These are phyloP conservation scores for Debaryomyces hansenii DNA, from an alignment of 805 yeast genomes.

Conservation along the genomic window DNA sequence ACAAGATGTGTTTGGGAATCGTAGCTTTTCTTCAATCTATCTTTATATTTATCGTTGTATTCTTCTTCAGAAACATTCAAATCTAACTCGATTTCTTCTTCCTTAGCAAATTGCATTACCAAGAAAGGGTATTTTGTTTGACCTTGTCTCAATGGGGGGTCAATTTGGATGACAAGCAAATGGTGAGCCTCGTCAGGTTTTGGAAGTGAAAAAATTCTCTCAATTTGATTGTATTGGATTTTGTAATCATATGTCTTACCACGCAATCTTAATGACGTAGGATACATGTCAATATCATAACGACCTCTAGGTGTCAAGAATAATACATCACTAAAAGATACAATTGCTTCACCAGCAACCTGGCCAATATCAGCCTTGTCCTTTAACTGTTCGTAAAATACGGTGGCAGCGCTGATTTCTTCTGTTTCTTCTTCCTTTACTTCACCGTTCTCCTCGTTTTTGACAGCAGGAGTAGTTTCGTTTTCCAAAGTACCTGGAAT, in stretches of 20 bases:
- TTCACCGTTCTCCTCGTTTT: slow-evolving; percentile 27
- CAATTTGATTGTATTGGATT: slow-evolving; percentile 85
- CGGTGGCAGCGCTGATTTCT: slow-evolving; percentile 72
- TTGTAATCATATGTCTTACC: slow-evolving; percentile 98
- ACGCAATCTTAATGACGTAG: slow-evolving; percentile 80
- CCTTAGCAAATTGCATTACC: slow-evolving; percentile 83
- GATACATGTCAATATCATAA: slow-evolving; percentile 93
- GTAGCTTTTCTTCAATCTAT: slow-evolving; percentile 69
- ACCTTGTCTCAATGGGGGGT: slow-evolving; percentile 97
- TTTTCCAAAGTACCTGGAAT: slow-evolving; percentile 81
- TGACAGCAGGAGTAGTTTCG: slow-evolving; percentile 28
- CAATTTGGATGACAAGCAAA: slow-evolving; percentile 83
- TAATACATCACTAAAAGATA: slow-evolving; percentile 84
- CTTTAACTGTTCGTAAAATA: slow-evolving; percentile 86
- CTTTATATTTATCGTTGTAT: slow-evolving; percentile 72
- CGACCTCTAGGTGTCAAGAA: slow-evolving; percentile 98
- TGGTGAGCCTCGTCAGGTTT: slow-evolving; percentile 93
- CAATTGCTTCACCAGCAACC: slow-evolving; percentile 92
- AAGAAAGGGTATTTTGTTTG: slow-evolving; percentile 94
- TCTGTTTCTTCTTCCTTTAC: slow-evolving; percentile 38
- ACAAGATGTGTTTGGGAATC: slow-evolving; percentile 87
- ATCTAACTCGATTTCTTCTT: slow-evolving; percentile 89
- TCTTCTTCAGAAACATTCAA: slow-evolving; percentile 83
- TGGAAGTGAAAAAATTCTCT: slow-evolving; percentile 88
- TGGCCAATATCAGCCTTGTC: slow-evolving; percentile 94